Conservation (phyloP, 306 rosid genomes). For the Castanea sativa region DNA sequence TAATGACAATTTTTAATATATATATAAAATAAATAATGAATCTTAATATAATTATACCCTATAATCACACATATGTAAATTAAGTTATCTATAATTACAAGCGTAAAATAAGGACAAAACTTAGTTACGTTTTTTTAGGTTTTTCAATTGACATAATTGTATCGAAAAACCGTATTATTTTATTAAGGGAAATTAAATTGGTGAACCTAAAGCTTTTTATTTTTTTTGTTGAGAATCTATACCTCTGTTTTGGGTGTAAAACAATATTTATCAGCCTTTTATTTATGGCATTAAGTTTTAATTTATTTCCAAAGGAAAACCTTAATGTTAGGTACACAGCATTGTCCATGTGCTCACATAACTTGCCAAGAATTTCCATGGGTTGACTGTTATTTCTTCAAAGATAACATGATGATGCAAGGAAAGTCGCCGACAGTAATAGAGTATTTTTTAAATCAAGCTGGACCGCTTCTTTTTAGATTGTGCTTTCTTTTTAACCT, state of each 20-base stretch:
- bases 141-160: no score
- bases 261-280: background rate
- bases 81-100: no score
- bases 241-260: background rate
- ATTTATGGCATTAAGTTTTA: background rate
- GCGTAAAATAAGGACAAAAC: no score
- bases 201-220: no score
- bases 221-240: no score
- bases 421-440: background rate
- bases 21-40: no score
- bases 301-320: background rate
- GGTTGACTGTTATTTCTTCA: background rate
- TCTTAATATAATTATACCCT: no score
- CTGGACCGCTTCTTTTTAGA: background rate
- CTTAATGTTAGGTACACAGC: background rate
- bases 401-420: background rate
- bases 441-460: background rate
- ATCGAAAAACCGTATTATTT: no score
- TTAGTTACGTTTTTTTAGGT: no score
- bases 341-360: background rate
- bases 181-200: no score
- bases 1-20: no score
- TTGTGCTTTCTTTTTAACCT: background rate
- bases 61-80: no score
- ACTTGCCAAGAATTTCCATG: background rate